Evolutionary conservation across 2,329 filamentous ascomycete genomes (phyloP), one percentile per base, ranked within the genome.

Genomic region (Aspergillus uvarum): DNA sequence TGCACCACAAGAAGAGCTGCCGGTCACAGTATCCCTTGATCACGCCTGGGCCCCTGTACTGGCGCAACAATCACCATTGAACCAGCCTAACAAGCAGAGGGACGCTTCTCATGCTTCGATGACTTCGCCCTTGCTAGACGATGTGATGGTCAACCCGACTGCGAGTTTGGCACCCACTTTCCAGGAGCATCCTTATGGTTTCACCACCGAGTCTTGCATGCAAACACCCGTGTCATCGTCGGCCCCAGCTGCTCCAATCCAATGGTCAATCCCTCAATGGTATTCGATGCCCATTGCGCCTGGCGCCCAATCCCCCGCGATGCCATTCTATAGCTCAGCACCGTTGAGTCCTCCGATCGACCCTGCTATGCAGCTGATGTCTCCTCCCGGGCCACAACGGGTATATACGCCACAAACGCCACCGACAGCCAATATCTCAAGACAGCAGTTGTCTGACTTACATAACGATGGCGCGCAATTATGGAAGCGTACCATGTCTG

Each of bases 401-500:
- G 22, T 66, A 16, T 73, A 64, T 26, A 58, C 64, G 16, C 63
- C 63, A 16, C 69, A 69, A 11, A 69, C 65, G n/a, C 56, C 55
- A 22, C 60, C 59, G 7, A 65, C 68, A 53, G 38, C 58, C 14
- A 51, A 59, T 7, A 61, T 68, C 24, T 49, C 55, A 16, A 59
- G 58, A 2, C 63, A 70, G 4, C 67, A 67, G 26, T 44, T 65
- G 21, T 54, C 65, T 21, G 64, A 65, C 4, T 67, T 65, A 21
- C 58, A 62, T 11, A 60, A 61, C 6, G 67, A 61, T 7, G 67
- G 68, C 42, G 10, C 60, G 3, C 74, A 70, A 60, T 60, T 66
- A 19, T 76, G 71, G 71, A 69, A 69, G 51, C 71, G 69, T 4
- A 64, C 66, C 24, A 65, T 70, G 59, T 68, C 69, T 24, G 61